phyloP scores from a whole-genome alignment of 352 stramenopile genomes.

The Aphanomyces astaci region DNA sequence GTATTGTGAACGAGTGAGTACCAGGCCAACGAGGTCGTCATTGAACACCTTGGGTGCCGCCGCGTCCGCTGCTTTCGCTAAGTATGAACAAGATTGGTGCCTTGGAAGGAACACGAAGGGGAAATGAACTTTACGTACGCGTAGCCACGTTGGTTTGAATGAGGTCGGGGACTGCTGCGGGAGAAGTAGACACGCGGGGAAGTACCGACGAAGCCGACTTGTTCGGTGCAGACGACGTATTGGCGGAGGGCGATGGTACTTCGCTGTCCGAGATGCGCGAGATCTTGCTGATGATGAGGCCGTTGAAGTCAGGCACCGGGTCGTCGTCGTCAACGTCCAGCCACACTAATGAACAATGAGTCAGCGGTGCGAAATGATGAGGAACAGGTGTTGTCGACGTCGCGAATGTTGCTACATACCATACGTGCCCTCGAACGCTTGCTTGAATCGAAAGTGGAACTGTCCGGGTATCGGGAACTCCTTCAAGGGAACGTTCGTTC shows the following conservation, averaged over 20 bases:
- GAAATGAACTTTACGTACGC: too few relatives aligned
- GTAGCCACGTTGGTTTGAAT: slow-evolving; percentile 49
- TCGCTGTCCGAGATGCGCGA: slow-evolving; percentile 50
- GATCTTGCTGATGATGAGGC: slow-evolving; percentile 73
- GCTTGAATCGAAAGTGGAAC: slow-evolving; percentile 85
- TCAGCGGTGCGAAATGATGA: not conserved
- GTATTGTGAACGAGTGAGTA: slow-evolving; percentile 28
- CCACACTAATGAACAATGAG: slow-evolving; percentile 45
- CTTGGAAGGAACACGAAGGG: too few relatives aligned
- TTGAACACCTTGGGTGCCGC: slow-evolving; percentile 58
- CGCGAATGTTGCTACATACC: slow-evolving; percentile 30
- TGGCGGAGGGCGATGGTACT: slow-evolving; percentile 31
- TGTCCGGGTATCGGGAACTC: slow-evolving; percentile 66
- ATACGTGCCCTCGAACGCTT: slow-evolving; percentile 76
- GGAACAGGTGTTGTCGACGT: too few relatives aligned
- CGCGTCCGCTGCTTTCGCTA: slow-evolving; percentile 50
- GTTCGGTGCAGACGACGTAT: not conserved
- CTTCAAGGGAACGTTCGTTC: too few relatives aligned
- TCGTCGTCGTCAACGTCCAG: slow-evolving; percentile 74
- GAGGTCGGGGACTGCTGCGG: slow-evolving; percentile 42
- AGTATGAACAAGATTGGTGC: not conserved
- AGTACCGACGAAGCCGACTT: slow-evolving; percentile 15
- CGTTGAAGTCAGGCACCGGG: slow-evolving; percentile 69
- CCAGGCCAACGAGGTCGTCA: slow-evolving; percentile 71
- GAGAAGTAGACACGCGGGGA: slow-evolving; percentile 25